A percentile compares a stretch with the other conserved stretches of the same genome.
phyloP scores from a whole-genome alignment of 2,329 filamentous ascomycete genomes.

The Xylariaceae sp. region DNA sequence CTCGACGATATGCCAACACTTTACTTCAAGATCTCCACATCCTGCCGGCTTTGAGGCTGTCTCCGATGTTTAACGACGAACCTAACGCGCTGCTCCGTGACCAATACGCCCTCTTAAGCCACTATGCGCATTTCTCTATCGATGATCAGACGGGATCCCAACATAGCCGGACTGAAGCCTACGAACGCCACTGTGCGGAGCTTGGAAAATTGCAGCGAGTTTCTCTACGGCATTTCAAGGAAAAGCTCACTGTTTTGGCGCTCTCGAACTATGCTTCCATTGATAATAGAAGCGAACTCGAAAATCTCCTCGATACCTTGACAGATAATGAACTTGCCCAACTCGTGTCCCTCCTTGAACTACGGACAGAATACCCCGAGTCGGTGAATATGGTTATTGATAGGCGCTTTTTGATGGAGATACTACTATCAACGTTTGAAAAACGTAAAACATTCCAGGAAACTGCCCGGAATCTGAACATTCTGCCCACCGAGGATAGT shows the following conservation, averaged over 20 bases:
- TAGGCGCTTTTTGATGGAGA: conserved; percentile 62
- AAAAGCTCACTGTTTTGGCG: conserved; percentile 85
- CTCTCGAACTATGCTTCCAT: conserved; percentile 90
- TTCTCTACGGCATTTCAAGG: conserved; percentile 75
- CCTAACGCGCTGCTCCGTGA: conserved; percentile 75
- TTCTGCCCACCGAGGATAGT: conserved; percentile 76
- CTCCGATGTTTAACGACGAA: conserved; percentile 69
- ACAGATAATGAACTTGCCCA: conserved; percentile 67
- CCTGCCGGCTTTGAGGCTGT: conserved; percentile 69
- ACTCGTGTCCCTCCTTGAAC: conserved; percentile 65
- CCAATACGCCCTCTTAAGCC: conserved; percentile 70
- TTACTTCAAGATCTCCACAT: conserved; percentile 81
- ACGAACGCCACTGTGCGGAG: conserved; percentile 70
- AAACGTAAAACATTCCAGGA: conserved; percentile 79
- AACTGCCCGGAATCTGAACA: conserved; percentile 59
- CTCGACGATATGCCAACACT: conserved; percentile 86
- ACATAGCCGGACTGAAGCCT: conserved; percentile 64
- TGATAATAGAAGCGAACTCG: conserved; percentile 71
- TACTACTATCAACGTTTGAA: conserved; percentile 70
- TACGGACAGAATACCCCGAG: conserved; percentile 77
- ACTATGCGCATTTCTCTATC: conserved; percentile 84
- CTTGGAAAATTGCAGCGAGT: conserved; percentile 76
- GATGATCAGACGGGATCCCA: conserved; percentile 85
- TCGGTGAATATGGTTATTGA: conserved; percentile 58
- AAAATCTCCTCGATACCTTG: conserved; percentile 66